Conservation (phyloP, 345 rosid species). For the Citrus inodora region DNA sequence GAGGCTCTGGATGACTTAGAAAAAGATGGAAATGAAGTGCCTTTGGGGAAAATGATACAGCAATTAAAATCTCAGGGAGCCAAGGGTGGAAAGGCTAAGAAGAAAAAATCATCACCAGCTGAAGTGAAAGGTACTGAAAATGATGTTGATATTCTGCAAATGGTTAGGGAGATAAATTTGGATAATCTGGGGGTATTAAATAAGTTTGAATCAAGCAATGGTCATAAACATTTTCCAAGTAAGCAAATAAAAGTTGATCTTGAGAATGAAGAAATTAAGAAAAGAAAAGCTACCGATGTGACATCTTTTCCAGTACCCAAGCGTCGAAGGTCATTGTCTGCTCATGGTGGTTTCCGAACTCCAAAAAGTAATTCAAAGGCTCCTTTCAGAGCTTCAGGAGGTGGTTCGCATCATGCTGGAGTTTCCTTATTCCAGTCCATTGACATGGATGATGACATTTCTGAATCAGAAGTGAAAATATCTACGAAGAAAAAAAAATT, state of each 20-base stretch:
- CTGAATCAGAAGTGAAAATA: slow-evolving; percentile 36
- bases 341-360: slow-evolving; percentile 52
- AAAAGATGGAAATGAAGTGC: slow-evolving; percentile 72
- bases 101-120: slow-evolving; percentile 39
- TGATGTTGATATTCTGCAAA: slow-evolving; percentile 79
- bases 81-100: slow-evolving; percentile 52
- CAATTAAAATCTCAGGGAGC: slow-evolving; percentile 64
- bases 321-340: slow-evolving; percentile 67
- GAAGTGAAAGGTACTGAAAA: slow-evolving; percentile 49
- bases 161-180: slow-evolving; percentile 93
- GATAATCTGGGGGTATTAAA: slow-evolving; percentile 48
- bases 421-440: slow-evolving; percentile 12
- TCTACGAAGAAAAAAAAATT: slow-evolving; percentile 20
- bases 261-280: slow-evolving; percentile 49
- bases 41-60: slow-evolving; percentile 72
- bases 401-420: slow-evolving; percentile 30
- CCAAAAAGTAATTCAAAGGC: slow-evolving; percentile 36
- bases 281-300: slow-evolving; percentile 51
- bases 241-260: slow-evolving; percentile 36
- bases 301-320: slow-evolving; percentile 63
- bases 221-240: slow-evolving; percentile 50
- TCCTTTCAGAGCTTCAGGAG: slow-evolving; percentile 31
- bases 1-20: slow-evolving; percentile 53
- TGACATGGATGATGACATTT: slow-evolving; percentile 29
- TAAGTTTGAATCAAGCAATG: slow-evolving; percentile 79